Percentiles rank a stretch among this genome's conserved stretches.
Evolutionary conservation across 768 basidiomycete genomes (phyloP).

Genomic region (Sarcomyxa edulis): DNA sequence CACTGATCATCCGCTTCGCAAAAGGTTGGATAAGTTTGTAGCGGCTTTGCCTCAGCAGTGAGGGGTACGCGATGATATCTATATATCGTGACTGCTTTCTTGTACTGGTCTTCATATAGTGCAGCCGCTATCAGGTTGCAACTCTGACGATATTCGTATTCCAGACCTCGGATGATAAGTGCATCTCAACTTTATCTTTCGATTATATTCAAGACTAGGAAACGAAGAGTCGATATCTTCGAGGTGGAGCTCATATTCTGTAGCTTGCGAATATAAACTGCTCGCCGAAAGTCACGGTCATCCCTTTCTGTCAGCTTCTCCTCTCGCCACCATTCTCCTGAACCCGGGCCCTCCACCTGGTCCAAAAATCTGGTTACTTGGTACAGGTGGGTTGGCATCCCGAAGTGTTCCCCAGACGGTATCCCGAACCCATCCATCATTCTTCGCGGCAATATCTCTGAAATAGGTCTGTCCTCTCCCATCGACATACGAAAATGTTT

Average conservation of each 20-base stretch:
- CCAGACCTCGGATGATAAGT: too few species aligned
- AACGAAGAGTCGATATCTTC: background rate
- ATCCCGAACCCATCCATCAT: conserved; percentile 26
- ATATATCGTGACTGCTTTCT: background rate
- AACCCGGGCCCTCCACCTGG: conserved; percentile 24
- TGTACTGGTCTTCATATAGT: background rate
- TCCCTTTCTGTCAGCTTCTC: background rate
- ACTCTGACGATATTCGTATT: too few species aligned
- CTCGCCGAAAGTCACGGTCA: background rate
- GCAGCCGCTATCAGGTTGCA: background rate
- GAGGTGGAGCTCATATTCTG: too few species aligned
- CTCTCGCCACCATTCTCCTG: conserved; percentile 11
- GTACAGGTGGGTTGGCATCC: conserved; percentile 22
- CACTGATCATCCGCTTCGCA: conserved; percentile 62
- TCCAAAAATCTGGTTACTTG: conserved; percentile 22
- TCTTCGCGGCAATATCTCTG: conserved; percentile 23
- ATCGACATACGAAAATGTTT: conserved; percentile 25
- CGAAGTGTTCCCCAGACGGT: conserved; percentile 24
- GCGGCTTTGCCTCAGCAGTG: conserved; percentile 16
- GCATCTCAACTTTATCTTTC: background rate
- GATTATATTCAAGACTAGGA: conserved; percentile 1
- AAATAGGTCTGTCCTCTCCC: conserved; percentile 24
- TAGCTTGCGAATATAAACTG: background rate
- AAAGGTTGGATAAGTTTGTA: conserved; percentile 57
- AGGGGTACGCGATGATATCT: too few species aligned